Evolutionary conservation across 306 rosid species (phyloP), one percentile per base, ranked within the genome.

Genomic region (Ziziphus jujuba): DNA sequence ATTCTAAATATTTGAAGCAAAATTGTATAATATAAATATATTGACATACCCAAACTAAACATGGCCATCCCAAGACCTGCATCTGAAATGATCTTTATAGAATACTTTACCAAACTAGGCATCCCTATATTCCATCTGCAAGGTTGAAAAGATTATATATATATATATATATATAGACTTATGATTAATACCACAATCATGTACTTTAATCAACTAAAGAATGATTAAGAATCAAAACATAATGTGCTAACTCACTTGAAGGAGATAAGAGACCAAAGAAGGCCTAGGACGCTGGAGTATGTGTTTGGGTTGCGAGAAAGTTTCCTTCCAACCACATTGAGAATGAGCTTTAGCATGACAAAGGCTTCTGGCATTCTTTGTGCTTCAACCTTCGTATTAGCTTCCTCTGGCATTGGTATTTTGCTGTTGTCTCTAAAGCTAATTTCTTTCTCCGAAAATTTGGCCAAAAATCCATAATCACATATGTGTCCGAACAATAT

Each of bases 61-160:
- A 80, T 75, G n/a, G 81, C 81, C 84, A 80, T 80, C 25, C 84
- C 84, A 14, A 80, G 80, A 34, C 84, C 84, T 11, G 84, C 84
- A 52, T 80, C 84, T 14, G 84, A 71, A 22, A 80, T 66, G 25
- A 75, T 72, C 45, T 80, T 66, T 61, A 80, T 75, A 5, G 84
- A 75, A 55, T 72, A 62, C 63, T 80, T 75, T 14, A 80, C 75
- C 81, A 80, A 51, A 75, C 74, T 80, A 38, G 84, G 84, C 84
- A 80, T 80, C 33, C 74, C 81, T 38, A 80, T 53, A 54, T 80
- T 69, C 84, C 84, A 80, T 64, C 84, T 79, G 66, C 28, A 49
- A 15, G 22, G 4, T 28, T 28, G 33, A 28, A 4, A 28, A 28
- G 33, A 28, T 7, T 13, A 28, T 19, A 40, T 21, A 17, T 17